Evolutionary conservation across 192 early-diverging fungal genomes (phyloP).

Genomic region (Entomortierella chlamydospora): DNA sequence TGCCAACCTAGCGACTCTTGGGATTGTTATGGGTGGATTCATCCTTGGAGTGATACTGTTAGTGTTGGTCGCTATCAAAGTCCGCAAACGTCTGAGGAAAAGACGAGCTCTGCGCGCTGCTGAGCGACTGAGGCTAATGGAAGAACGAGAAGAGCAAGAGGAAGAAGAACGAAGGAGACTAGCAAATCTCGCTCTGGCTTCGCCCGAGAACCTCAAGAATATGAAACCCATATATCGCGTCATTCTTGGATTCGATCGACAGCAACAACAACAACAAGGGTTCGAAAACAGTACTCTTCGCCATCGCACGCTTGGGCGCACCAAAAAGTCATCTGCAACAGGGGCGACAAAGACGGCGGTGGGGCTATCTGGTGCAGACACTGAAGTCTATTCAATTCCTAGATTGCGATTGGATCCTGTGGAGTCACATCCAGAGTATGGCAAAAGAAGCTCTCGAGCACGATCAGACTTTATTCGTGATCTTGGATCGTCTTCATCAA

Average conservation of each 20-base stretch:
- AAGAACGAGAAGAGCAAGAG: conserved; percentile 24
- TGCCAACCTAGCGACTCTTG: conserved; percentile 36
- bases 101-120: conserved; percentile 8
- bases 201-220: background rate
- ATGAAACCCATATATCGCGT: conserved; percentile 41
- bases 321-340: background rate
- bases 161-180: conserved; percentile 21
- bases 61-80: conserved; percentile 10
- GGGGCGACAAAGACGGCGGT: background rate
- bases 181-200: background rate
- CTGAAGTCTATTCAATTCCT: background rate
- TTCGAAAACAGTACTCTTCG: background rate
- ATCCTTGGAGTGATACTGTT: conserved; percentile 23
- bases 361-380: background rate
- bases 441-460: background rate
- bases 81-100: conserved; percentile 11
- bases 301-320: background rate
- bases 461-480: conserved; percentile 37
- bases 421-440: background rate
- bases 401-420: background rate
- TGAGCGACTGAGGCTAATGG: conserved; percentile 18
- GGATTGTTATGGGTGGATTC: conserved; percentile 34
- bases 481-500: conserved; percentile 22
- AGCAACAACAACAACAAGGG: background rate
- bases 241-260: background rate